Percentiles rank a stretch among this genome's conserved stretches.
These are phyloP conservation scores for Apiotrichum akiyoshidainum DNA, from an alignment of 1,284 basidiomycete genomes.

Conservation along the genomic window DNA sequence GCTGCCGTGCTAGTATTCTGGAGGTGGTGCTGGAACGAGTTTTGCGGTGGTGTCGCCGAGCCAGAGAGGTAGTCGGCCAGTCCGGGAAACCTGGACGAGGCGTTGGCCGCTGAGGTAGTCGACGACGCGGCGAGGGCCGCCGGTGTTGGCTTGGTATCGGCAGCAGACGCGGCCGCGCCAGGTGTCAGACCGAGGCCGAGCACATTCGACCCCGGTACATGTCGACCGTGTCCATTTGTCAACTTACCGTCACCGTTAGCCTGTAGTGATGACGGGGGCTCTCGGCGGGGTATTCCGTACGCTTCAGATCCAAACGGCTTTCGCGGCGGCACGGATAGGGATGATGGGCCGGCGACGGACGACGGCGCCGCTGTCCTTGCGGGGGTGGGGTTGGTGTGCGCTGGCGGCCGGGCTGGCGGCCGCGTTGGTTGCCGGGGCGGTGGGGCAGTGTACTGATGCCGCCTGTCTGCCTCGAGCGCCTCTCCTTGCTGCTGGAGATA, in stretches of 20 bases:
- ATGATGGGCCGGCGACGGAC: background rate
- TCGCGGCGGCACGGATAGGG: background rate
- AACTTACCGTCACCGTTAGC: constrained; percentile 13
- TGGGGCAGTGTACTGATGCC: constrained; percentile 3
- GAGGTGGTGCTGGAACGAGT: constrained; percentile 21
- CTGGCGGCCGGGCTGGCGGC: background rate
- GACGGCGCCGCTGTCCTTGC: background rate
- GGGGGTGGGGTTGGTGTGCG: background rate
- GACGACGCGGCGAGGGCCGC: background rate
- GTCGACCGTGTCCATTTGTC: constrained; percentile 9
- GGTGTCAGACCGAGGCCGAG: background rate
- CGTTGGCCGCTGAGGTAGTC: background rate
- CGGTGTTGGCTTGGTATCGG: background rate
- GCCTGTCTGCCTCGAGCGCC: constrained; percentile 1
- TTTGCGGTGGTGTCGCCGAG: constrained; percentile 17
- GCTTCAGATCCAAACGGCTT: constrained; percentile 2
- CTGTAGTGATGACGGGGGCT: background rate
- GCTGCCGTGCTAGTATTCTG: constrained; percentile 1
- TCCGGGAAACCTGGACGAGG: constrained; percentile 26
- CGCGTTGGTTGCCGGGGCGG: background rate
- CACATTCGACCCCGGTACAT: background rate
- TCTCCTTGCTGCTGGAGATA: constrained; percentile 12
- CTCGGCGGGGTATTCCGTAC: constrained; percentile 5
- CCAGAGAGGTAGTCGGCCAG: constrained; percentile 33
- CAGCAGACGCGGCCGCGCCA: background rate